phyloP scores from a whole-genome alignment of 1,284 basidiomycete species.

The Malassezia pachydermatis region DNA sequence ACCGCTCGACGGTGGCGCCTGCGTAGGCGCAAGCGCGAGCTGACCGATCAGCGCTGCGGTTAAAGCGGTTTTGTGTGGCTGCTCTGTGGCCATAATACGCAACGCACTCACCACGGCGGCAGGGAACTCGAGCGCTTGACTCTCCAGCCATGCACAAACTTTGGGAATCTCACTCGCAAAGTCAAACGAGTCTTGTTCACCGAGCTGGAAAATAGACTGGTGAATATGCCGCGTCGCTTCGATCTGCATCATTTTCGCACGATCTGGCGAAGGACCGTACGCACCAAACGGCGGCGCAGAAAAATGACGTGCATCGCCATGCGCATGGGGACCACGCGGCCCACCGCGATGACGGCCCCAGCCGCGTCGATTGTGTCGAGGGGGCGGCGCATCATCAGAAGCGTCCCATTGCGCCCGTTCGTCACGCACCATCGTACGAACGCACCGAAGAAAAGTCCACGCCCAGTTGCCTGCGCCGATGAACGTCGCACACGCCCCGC shows the following conservation, averaged over 20 bases:
- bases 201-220: constrained; percentile 29
- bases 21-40: constrained; percentile 14
- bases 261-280: constrained; percentile 8
- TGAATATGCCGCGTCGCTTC: constrained; percentile 23
- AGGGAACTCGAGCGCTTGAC: constrained; percentile 21
- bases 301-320: constrained; percentile 8
- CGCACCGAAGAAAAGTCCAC: too few relatives aligned
- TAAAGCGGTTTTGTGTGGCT: constrained; percentile 33
- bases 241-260: constrained; percentile 21
- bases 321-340: neutral
- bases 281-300: constrained; percentile 1
- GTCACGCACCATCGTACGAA: constrained; percentile 3
- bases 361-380: constrained; percentile 4
- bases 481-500: too few relatives aligned
- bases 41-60: constrained; percentile 41
- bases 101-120: constrained; percentile 29
- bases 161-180: constrained; percentile 30
- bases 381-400: neutral
- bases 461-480: too few relatives aligned
- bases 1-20: neutral
- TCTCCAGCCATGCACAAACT: constrained; percentile 35
- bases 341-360: constrained; percentile 5
- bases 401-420: constrained; percentile 4
- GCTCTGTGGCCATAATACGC: constrained; percentile 36
- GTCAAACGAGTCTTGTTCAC: constrained; percentile 31